Percentiles rank a stretch among this genome's conserved stretches.
Conservation (phyloP, 306 rosid species). For the Canavalia gladiata region DNA sequence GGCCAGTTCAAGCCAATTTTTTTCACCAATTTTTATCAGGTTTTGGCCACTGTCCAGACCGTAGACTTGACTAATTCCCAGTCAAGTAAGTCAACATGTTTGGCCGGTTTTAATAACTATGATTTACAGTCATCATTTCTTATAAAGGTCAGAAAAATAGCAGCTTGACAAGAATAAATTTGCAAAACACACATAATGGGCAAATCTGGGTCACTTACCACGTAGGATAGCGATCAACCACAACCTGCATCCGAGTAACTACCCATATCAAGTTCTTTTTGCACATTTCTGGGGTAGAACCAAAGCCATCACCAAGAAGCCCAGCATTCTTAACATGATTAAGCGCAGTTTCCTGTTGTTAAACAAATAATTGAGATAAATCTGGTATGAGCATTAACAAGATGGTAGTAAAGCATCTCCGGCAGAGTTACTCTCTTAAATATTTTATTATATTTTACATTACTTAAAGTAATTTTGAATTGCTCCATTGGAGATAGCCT, state of each 20-base stretch:
- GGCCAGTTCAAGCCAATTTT: no score
- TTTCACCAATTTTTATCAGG: no score
- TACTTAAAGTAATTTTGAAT: no score
- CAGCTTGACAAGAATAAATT: neutral
- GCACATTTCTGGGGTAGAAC: slow-evolving; percentile 97
- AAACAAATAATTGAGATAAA: slow-evolving; percentile 43
- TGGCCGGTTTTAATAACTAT: no score
- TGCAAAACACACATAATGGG: neutral
- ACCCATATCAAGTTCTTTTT: slow-evolving; percentile 98
- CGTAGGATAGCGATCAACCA: slow-evolving; percentile 93
- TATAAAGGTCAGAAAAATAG: slow-evolving; percentile 29
- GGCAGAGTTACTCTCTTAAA: no score
- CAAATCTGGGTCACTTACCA: slow-evolving; percentile 68
- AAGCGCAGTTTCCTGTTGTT: slow-evolving; percentile 91
- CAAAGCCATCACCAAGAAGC: slow-evolving; percentile 95
- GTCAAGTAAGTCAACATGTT: no score
- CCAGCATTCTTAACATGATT: slow-evolving; percentile 96
- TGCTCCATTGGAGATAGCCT: no score
- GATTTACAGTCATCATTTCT: slow-evolving; percentile 25
- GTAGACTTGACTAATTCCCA: no score
- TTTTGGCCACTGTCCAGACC: no score
- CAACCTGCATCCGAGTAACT: slow-evolving; percentile 95
- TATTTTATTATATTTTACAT: no score
- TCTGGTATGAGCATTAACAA: slow-evolving; percentile 18
- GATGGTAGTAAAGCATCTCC: neutral